phyloP scores from a whole-genome alignment of 352 stramenopile species.

The Pythium graminicola region DNA sequence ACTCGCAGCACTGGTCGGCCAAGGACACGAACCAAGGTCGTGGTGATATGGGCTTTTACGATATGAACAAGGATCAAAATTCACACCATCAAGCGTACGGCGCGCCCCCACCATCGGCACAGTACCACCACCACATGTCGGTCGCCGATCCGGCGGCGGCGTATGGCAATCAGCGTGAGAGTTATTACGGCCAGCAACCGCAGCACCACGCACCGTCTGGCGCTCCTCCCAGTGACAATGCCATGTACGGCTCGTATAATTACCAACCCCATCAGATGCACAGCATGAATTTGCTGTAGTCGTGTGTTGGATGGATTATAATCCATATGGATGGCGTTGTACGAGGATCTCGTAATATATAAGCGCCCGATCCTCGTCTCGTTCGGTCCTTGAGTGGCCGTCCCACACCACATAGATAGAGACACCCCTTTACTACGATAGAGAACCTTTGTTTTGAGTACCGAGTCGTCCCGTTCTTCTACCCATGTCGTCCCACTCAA shows the following conservation, averaged over 20 bases:
- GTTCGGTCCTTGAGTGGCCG: too few species aligned
- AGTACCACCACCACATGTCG: conserved; percentile 67
- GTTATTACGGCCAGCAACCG: conserved; percentile 37
- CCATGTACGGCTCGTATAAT: conserved; percentile 48
- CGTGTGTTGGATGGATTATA: background rate
- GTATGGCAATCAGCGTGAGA: conserved; percentile 43
- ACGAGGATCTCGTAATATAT: conserved; percentile 18
- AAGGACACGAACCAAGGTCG: conserved; percentile 35
- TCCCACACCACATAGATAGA: conserved; percentile 17
- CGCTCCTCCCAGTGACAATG: conserved; percentile 9
- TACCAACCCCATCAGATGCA: conserved; percentile 76
- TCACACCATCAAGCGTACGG: conserved; percentile 38
- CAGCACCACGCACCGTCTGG: conserved; percentile 32
- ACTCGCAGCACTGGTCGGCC: conserved; percentile 33
- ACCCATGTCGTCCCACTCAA: too few species aligned
- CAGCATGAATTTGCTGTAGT: conserved; percentile 62
- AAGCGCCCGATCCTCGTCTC: conserved; percentile 16
- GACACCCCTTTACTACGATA: conserved; percentile 7
- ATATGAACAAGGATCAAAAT: conserved; percentile 62
- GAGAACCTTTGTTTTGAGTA: conserved; percentile 8
- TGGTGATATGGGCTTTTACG: conserved; percentile 61
- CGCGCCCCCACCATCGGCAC: conserved; percentile 27
- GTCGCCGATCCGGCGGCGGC: conserved; percentile 47
- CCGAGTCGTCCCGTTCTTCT: background rate
- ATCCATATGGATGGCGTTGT: background rate